Percentiles rank a stretch among this genome's conserved stretches.
phyloP scores from a whole-genome alignment of 495 filamentous ascomycete species.

The Xylaria curta region DNA sequence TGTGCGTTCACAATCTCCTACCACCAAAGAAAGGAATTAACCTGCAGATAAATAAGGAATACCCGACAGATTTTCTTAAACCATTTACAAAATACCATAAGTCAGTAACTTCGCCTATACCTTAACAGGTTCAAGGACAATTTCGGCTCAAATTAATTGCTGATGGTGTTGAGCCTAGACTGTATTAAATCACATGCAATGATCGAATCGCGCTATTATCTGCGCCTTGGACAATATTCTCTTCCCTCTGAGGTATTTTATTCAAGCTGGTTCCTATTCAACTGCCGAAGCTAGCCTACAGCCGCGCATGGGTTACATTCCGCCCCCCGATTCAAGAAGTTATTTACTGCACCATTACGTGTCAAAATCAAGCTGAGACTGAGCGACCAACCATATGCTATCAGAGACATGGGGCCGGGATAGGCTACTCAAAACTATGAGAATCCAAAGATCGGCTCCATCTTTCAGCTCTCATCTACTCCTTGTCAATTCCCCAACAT shows the following conservation, averaged over 20 bases:
- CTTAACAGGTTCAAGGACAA: background rate
- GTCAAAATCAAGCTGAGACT: background rate
- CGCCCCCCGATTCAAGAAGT: background rate
- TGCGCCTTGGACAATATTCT: background rate
- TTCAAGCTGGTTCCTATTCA: background rate
- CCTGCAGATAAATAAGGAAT: background rate
- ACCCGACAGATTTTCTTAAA: background rate
- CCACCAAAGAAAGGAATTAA: background rate
- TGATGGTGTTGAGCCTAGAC: background rate
- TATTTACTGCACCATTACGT: background rate
- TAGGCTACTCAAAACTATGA: background rate
- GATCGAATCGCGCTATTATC: background rate
- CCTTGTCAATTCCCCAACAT: background rate
- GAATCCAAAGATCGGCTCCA: background rate
- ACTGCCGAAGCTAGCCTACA: background rate
- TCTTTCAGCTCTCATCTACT: constrained; percentile 8
- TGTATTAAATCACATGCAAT: background rate
- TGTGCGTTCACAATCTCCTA: background rate
- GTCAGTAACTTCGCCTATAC: background rate
- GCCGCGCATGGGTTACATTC: background rate
- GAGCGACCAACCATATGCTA: background rate
- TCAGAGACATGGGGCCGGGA: background rate
- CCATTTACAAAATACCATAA: background rate
- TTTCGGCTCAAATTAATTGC: background rate
- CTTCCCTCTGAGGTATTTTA: background rate